A percentile compares a stretch with the other conserved stretches of the same genome.
Evolutionary conservation across 495 filamentous ascomycete genomes (phyloP).

Genomic region (Xylaria intraflava): DNA sequence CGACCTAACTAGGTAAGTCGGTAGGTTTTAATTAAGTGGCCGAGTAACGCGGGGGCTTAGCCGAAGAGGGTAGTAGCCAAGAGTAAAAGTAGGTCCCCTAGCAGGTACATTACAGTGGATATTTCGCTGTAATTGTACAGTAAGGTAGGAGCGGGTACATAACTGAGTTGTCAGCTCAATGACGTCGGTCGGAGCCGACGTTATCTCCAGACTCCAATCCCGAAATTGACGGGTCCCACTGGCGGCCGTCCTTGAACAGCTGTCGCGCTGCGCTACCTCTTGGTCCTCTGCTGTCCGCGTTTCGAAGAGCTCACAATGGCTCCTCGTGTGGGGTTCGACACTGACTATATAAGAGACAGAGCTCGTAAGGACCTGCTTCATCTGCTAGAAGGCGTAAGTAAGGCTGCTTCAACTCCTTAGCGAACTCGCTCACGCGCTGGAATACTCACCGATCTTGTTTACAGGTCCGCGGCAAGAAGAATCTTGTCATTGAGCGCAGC

Average conservation of each 20-base stretch:
- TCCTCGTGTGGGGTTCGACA: slow-evolving; percentile 69
- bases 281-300: not conserved
- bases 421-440: slow-evolving; percentile 20
- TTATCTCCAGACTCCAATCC: no score
- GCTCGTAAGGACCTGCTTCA: slow-evolving; percentile 78
- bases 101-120: no score
- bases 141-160: no score
- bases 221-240: no score
- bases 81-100: no score
- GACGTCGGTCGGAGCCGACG: not conserved
- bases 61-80: no score
- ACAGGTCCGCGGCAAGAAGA: slow-evolving; percentile 97
- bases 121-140: no score
- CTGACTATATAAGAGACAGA: slow-evolving; percentile 73
- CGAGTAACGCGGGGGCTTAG: no score
- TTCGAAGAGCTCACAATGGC: slow-evolving; percentile 48
- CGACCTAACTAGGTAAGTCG: no score
- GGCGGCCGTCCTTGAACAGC: not conserved
- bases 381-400: slow-evolving; percentile 87
- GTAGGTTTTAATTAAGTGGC: no score
- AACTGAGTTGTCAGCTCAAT: not conserved
- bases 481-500: slow-evolving; percentile 85
- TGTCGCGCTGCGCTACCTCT: slow-evolving; percentile 6
- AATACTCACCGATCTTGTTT: slow-evolving; percentile 18
- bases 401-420: slow-evolving; percentile 24